Base-by-base conservation (phyloP, 768 basidiomycete species). In the Wakefieldia striispora region DNA sequence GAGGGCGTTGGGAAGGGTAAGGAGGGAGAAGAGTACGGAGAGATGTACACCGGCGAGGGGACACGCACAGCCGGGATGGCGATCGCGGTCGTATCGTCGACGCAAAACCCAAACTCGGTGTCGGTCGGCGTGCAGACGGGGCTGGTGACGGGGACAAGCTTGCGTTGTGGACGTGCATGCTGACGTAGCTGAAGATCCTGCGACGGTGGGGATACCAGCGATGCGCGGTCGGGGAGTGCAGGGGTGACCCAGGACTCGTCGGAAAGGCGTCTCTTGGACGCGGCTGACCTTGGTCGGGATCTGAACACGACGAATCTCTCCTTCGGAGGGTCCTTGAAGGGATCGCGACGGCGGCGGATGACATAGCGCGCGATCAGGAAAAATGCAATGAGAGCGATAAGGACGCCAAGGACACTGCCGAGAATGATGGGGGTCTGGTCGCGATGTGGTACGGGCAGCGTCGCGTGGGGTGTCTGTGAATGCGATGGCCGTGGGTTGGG, bases 211-310 rank as follows among this genome's bases (percentile, higher is more conserved):
- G 58, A 48, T 16, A 29, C 55, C 6, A 59, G 45, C 6, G 50
- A 53, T 3, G 16, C 38, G 7, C 45, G 41, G 1, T 20, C 8
- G 6, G 60, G 52, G 17, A 62, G 49, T 4, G 16, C 4, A 0
- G 58, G 61, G 0, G 61, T 57, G 45, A 62, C 61, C 61, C 61
- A 63, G 5, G 61, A 63, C 14, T 63, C 61, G 21, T 63, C 54
- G 1, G 62, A 63, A 19, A 64, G 59, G n/a, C 62, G 59, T 20
- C 41, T 58, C 61, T 49, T 43, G 54, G n/a, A n/a, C n/a, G n/a
- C n/a, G n/a, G n/a, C n/a, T n/a, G n/a, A n/a, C n/a, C 33, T 47
- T 5, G 19, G 20, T 8, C 37, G 34, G 35, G 49, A 41, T 17
- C 44, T 29, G 27, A 60, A 49, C n/a, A n/a, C n/a, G n/a, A n/a